Evolutionary conservation across 352 stramenopile species (phyloP).

Genomic region (Phytophthora pini): DNA sequence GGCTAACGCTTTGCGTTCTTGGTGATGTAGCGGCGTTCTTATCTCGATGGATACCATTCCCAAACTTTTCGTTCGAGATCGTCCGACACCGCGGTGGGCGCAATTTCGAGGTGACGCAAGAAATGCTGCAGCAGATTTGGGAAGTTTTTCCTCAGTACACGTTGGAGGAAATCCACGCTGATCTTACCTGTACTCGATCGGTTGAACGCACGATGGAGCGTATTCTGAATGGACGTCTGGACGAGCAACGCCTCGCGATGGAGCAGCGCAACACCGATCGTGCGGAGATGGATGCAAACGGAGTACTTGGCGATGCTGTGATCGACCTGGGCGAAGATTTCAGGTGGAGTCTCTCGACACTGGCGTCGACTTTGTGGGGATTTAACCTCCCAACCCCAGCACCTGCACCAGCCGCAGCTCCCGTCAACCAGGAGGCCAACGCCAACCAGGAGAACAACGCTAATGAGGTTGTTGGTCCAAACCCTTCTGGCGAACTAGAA

Average conservation of each 20-base stretch:
- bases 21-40: slow-evolving; percentile 63
- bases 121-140: slow-evolving; percentile 79
- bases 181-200: slow-evolving; percentile 63
- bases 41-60: slow-evolving; percentile 72
- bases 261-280: slow-evolving; percentile 28
- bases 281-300: slow-evolving; percentile 24
- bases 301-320: slow-evolving; percentile 41
- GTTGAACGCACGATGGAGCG: slow-evolving; percentile 77
- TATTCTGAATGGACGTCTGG: slow-evolving; percentile 63
- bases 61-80: slow-evolving; percentile 81
- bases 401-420: neutral
- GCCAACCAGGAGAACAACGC: slow-evolving; percentile 5
- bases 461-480: neutral
- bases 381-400: slow-evolving; percentile 4
- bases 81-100: slow-evolving; percentile 50
- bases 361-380: slow-evolving; percentile 40
- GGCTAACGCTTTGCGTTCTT: slow-evolving; percentile 20
- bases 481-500: slow-evolving; percentile 2
- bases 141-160: slow-evolving; percentile 82
- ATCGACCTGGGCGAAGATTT: slow-evolving; percentile 51
- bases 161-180: slow-evolving; percentile 56
- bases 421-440: slow-evolving; percentile 10
- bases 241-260: slow-evolving; percentile 42
- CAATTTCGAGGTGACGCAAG: slow-evolving; percentile 63
- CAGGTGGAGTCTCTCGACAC: slow-evolving; percentile 46